phyloP scores from a whole-genome alignment of 2,329 filamentous ascomycete species.

The Cytospora piceae region DNA sequence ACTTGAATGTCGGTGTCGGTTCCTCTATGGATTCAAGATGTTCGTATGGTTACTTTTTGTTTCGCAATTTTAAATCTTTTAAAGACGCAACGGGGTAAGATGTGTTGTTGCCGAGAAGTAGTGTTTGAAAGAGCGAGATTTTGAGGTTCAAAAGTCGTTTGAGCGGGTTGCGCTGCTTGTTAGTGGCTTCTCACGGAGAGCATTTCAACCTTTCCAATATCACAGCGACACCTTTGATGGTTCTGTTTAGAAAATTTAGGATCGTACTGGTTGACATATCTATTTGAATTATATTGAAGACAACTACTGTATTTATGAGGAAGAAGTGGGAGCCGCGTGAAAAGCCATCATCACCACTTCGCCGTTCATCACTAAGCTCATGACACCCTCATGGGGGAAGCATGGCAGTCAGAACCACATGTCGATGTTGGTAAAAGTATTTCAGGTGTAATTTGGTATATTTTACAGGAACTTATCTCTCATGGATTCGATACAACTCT shows the following conservation, averaged over 20 bases:
- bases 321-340: background rate
- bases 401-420: background rate
- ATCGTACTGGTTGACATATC: background rate
- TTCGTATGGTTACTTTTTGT: background rate
- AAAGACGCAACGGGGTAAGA: background rate
- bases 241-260: background rate
- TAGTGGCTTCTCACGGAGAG: background rate
- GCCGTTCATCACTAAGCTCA: background rate
- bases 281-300: background rate
- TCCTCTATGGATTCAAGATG: background rate
- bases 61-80: background rate
- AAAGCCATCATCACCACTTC: background rate
- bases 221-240: background rate
- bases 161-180: constrained; percentile 4
- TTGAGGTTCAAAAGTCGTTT: background rate
- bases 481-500: too few species aligned
- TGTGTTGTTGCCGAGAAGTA: background rate
- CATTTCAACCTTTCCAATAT: background rate
- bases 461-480: too few species aligned
- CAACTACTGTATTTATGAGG: background rate
- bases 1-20: background rate
- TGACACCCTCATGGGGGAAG: background rate
- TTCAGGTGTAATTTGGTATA: too few species aligned
- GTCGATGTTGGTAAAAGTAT: too few species aligned
- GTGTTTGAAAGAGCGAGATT: background rate